Percentiles rank a stretch among this genome's conserved stretches.
These are phyloP conservation scores for Nakaseomyces sp. DNA, from an alignment of 1,139 yeast species.

Conservation along the genomic window DNA sequence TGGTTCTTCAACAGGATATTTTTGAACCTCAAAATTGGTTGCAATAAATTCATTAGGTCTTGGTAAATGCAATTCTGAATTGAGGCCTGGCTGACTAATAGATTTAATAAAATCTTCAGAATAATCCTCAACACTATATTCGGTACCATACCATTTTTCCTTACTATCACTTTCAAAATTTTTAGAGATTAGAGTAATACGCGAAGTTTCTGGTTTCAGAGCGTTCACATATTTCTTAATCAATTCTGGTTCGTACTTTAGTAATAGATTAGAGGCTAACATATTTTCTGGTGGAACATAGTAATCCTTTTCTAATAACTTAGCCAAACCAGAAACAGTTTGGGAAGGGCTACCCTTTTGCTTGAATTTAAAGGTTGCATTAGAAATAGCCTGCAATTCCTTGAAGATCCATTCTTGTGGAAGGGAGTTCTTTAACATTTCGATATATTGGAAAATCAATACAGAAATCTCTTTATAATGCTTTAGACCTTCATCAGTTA, in stretches of 20 bases:
- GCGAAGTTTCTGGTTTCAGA: slow-evolving; percentile 51
- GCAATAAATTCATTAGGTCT: slow-evolving; percentile 71
- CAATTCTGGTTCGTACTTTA: slow-evolving; percentile 49
- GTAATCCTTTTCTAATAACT: slow-evolving; percentile 39
- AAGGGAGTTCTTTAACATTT: slow-evolving; percentile 43
- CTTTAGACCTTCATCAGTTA: slow-evolving; percentile 63
- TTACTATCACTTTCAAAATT: slow-evolving; percentile 34
- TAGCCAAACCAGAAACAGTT: slow-evolving; percentile 47
- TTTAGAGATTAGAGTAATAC: slow-evolving; percentile 51
- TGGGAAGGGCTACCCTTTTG: slow-evolving; percentile 58
- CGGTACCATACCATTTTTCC: slow-evolving; percentile 91
- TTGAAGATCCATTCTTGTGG: slow-evolving; percentile 53
- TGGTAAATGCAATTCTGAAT: slow-evolving; percentile 52
- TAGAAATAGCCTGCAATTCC: slow-evolving; percentile 42
- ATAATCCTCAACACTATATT: slow-evolving; percentile 47
- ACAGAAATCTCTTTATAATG: slow-evolving; percentile 54
- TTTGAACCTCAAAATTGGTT: slow-evolving; percentile 55
- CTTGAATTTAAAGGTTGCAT: slow-evolving; percentile 50
- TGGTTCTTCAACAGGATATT: slow-evolving; percentile 35
- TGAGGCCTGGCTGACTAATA: slow-evolving; percentile 33
- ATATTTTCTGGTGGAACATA: slow-evolving; percentile 54
- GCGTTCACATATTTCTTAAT: slow-evolving; percentile 44
- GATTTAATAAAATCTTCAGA: slow-evolving; percentile 34
- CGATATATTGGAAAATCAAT: slow-evolving; percentile 62
- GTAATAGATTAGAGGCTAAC: slow-evolving; percentile 48